phyloP scores from a whole-genome alignment of 345 rosid genomes.

The Eucalyptus regnans region DNA sequence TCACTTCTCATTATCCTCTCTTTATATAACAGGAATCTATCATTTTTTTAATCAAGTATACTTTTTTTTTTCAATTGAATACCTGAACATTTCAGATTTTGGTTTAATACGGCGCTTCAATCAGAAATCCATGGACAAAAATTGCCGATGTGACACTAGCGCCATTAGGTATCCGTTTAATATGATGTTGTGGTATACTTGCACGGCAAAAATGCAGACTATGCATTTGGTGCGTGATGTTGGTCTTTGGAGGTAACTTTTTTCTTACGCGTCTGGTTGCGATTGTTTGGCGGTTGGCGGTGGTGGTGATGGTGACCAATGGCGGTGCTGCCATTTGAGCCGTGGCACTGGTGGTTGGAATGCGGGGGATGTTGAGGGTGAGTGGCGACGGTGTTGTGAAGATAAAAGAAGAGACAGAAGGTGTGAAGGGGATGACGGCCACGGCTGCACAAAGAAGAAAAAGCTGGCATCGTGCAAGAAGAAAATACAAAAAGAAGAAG shows the following conservation, averaged over 20 bases:
- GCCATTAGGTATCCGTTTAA: neutral
- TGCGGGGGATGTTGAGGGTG: neutral
- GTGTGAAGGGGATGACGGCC: neutral
- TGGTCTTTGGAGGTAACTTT: neutral
- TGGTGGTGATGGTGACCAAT: neutral
- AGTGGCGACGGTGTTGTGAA: neutral
- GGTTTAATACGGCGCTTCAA: neutral
- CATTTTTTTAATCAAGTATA: neutral
- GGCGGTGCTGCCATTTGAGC: neutral
- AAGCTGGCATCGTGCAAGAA: neutral
- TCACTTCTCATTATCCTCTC: neutral
- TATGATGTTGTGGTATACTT: neutral
- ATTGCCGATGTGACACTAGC: neutral
- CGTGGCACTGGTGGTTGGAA: neutral
- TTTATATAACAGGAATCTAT: neutral
- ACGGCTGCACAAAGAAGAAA: neutral
- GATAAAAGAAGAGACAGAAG: neutral
- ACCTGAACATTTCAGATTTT: neutral
- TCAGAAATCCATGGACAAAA: neutral
- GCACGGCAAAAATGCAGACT: neutral
- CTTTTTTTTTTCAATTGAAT: neutral
- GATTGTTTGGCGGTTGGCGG: neutral
- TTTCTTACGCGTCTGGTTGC: neutral
- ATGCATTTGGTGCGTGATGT: neutral
- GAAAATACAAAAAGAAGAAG: neutral